phyloP scores from a whole-genome alignment of 163 green algal genomes.

The Scenedesmus sp. region DNA sequence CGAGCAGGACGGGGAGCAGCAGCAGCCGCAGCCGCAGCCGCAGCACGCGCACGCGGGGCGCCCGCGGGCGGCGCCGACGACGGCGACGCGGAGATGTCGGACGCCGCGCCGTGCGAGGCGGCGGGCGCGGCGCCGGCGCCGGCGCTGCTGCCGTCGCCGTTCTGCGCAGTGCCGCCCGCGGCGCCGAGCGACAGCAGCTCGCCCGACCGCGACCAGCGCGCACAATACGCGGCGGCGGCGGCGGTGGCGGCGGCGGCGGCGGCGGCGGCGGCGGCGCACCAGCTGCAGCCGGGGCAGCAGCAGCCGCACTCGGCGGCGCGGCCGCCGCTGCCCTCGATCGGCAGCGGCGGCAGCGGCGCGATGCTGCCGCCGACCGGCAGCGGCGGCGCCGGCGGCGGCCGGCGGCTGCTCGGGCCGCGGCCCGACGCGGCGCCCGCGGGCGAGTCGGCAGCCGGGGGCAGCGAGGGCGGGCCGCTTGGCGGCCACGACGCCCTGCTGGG shows the following conservation, averaged over 20 bases:
- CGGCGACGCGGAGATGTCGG: neutral
- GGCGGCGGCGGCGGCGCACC: constrained; percentile 13
- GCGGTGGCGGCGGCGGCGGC: constrained; percentile 22
- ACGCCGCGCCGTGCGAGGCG: neutral
- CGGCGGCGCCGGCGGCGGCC: too few relatives aligned
- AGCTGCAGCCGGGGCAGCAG: neutral
- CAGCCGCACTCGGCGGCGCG: too few relatives aligned
- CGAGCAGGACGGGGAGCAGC: neutral
- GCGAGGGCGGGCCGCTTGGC: too few relatives aligned
- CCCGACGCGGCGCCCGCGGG: too few relatives aligned
- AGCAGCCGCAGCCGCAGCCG: neutral
- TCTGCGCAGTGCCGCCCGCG: neutral
- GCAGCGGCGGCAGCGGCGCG: too few relatives aligned
- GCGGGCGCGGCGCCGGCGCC: neutral
- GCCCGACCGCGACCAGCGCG: neutral
- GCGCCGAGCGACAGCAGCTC: neutral
- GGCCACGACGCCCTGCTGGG: too few relatives aligned
- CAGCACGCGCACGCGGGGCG: too few relatives aligned
- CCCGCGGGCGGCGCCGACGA: too few relatives aligned
- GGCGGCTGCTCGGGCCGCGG: too few relatives aligned
- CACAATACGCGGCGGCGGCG: neutral
- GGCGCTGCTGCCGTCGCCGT: neutral
- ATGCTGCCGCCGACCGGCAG: too few relatives aligned
- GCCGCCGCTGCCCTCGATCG: too few relatives aligned
- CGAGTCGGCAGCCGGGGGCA: too few relatives aligned